Base-by-base conservation (phyloP, 2,329 filamentous ascomycete genomes). In the Tolypocladium amazonense region DNA sequence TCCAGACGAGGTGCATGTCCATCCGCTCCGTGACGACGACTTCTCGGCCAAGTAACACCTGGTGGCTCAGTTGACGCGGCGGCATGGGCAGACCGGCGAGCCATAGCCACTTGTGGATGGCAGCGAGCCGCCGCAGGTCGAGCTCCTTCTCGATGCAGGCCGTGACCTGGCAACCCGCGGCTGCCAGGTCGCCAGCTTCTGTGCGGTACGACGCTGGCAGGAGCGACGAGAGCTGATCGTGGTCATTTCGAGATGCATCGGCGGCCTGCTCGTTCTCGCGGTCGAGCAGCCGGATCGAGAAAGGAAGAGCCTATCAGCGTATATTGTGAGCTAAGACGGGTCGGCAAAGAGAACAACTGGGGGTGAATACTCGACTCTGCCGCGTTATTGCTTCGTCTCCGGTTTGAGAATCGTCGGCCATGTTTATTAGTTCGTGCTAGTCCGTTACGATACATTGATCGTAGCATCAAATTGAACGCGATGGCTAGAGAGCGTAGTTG, bases 121-220 rank as follows among this genome's bases (percentile, higher is more conserved):
- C 20, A 27, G 43, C 23, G 2, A 65, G 58, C n/a, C 62, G 59
- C 14, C n/a, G 23, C 3, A 66, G 52, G 38, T 64, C 60, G 9
- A 65, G 58, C 58, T 64, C 63, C 15, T 60, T 50, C 33, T 61
- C 54, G 20, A 62, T 37, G 33, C 55, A 57, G 41, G 50, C 39
- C 38, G 35, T 55, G 53, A 61, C 55, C 39, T 61, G n/a, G 6
- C 54, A 25, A 52, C 30, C 39, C 12, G 45, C 53, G 54, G 55
- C 37, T 43, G 55, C 55, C 52, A 64, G 37, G 50, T 64, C 57
- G 54, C 56, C 59, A n/a, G 50, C 56, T 50, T 62, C 58, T 12
- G 53, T 55, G 53, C 61, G 62, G 38, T 62, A 65, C 39, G 60
- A 58, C 25, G 83, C 82, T 61, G 85, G 81, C 45, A 65, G 50